phyloP scores from a whole-genome alignment of 2,329 filamentous ascomycete species.

The Talaromyces sp. region DNA sequence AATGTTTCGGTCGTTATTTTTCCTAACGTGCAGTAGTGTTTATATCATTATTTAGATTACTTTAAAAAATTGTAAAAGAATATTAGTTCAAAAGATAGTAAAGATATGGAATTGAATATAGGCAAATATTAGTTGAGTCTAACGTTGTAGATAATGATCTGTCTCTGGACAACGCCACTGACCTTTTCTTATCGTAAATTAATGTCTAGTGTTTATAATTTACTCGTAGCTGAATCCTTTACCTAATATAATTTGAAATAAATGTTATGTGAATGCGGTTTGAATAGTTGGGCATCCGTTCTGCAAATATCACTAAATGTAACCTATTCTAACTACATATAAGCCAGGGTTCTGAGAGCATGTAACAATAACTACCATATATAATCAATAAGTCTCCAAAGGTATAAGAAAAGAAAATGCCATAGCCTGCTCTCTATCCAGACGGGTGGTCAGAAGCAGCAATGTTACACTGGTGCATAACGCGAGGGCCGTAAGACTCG shows the following conservation, averaged over 20 bases:
- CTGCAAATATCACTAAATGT: too few species aligned
- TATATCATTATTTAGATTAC: neutral
- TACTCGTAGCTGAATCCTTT: too few species aligned
- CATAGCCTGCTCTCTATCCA: neutral
- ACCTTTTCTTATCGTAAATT: neutral
- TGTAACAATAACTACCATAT: neutral
- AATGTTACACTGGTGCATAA: slow-evolving; percentile 38
- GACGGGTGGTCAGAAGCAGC: slow-evolving; percentile 19
- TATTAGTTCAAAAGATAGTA: neutral
- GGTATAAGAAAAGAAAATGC: neutral
- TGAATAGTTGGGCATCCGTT: too few species aligned
- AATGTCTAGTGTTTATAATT: neutral
- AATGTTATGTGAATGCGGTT: too few species aligned
- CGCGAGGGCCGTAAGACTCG: slow-evolving; percentile 32
- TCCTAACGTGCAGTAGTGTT: too few species aligned
- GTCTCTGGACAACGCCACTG: neutral
- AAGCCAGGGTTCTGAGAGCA: neutral
- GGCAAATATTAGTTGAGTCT: neutral
- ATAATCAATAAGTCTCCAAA: neutral
- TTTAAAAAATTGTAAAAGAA: neutral
- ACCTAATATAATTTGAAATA: too few species aligned
- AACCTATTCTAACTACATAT: neutral
- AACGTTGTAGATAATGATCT: neutral
- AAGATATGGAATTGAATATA: neutral
- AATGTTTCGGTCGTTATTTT: too few species aligned